phyloP scores from a whole-genome alignment of 768 basidiomycete genomes.

The Xerocomus spinulosus region DNA sequence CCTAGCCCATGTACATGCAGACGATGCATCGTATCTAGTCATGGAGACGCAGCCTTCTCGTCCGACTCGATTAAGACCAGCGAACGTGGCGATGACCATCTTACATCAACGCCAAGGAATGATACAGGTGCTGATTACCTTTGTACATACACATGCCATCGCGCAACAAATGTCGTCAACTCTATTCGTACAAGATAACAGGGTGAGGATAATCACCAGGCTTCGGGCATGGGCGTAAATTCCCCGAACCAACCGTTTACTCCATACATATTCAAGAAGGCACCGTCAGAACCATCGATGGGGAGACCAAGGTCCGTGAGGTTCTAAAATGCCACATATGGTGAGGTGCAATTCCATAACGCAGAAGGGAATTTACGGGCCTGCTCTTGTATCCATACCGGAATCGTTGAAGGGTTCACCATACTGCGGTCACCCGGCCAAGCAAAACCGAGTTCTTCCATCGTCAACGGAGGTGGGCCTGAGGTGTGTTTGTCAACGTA shows the following conservation, averaged over 20 bases:
- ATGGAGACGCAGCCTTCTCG: too few relatives aligned
- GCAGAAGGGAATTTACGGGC: slow-evolving; percentile 38
- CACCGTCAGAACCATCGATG: slow-evolving; percentile 86
- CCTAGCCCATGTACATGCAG: slow-evolving; percentile 3
- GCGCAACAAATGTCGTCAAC: slow-evolving; percentile 21
- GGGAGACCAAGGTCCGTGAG: slow-evolving; percentile 87
- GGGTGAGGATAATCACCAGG: slow-evolving; percentile 54
- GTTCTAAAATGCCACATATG: slow-evolving; percentile 44
- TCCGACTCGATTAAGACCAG: neutral
- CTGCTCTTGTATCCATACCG: slow-evolving; percentile 90
- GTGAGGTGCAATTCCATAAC: neutral
- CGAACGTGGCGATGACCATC: neutral
- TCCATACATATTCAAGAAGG: slow-evolving; percentile 74
- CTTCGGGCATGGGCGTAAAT: slow-evolving; percentile 74
- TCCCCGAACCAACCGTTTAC: slow-evolving; percentile 74
- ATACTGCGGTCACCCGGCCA: slow-evolving; percentile 63
- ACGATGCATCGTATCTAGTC: neutral
- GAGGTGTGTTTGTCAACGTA: slow-evolving; percentile 50
- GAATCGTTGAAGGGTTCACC: slow-evolving; percentile 77
- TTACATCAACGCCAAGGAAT: slow-evolving; percentile 1
- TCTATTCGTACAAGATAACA: slow-evolving; percentile 17
- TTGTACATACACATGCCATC: slow-evolving; percentile 14
- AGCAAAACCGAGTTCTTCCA: slow-evolving; percentile 80
- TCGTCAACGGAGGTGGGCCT: slow-evolving; percentile 61
- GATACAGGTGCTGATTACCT: slow-evolving; percentile 15